Evolutionary conservation across 148 eudicot species (phyloP).

Genomic region (Beta vulgaris): DNA sequence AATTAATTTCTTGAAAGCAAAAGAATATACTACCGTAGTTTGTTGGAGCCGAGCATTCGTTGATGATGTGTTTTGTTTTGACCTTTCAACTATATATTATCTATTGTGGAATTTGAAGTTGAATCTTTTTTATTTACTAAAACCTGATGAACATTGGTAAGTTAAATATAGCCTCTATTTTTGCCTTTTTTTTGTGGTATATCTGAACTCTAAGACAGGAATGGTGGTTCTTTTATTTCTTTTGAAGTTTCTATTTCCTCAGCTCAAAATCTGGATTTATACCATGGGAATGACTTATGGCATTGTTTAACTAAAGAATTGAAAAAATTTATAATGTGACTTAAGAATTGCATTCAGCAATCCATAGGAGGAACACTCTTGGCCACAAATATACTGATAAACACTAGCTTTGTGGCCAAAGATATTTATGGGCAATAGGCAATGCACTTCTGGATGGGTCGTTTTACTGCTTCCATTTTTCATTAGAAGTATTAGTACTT

Average conservation of each 20-base stretch:
- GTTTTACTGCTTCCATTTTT: not conserved
- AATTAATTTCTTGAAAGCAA: not conserved
- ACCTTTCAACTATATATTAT: not conserved
- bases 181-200: not conserved
- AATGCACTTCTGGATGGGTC: not conserved
- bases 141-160: not conserved
- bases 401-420: not conserved
- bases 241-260: not conserved
- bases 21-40: too few relatives aligned
- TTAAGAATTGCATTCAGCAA: not conserved
- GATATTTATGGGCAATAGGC: not conserved
- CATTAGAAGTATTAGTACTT: not conserved
- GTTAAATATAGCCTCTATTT: not conserved
- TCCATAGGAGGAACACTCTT: not conserved
- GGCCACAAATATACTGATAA: not conserved
- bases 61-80: not conserved
- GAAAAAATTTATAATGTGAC: not conserved
- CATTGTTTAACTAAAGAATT: not conserved
- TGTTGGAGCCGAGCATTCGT: not conserved
- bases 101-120: not conserved
- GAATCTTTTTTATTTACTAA: not conserved
- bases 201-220: not conserved
- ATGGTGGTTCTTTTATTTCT: not conserved
- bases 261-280: not conserved
- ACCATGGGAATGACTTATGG: not conserved